Evolutionary conservation across 768 basidiomycete genomes (phyloP).

Genomic region (Pulveroboletus sp.): DNA sequence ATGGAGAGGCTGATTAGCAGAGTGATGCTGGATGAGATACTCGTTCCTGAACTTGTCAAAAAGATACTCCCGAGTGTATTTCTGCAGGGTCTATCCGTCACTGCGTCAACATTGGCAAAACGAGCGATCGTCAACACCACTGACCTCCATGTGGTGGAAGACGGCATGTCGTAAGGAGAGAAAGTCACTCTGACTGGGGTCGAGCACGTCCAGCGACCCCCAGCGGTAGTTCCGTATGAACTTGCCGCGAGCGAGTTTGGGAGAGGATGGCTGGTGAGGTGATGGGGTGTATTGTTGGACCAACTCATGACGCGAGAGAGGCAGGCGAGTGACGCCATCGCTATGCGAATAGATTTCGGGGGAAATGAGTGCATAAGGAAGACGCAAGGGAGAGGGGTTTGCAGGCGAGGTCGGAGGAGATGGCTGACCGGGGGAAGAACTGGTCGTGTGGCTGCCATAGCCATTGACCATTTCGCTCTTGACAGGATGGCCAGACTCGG

Average conservation of each 20-base stretch:
- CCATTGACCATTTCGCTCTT: constrained; percentile 52
- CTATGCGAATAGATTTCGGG: constrained; percentile 83
- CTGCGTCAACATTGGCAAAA: constrained; percentile 15
- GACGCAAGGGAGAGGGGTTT: constrained; percentile 53
- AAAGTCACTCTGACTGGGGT: constrained; percentile 79
- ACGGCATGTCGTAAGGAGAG: constrained; percentile 69
- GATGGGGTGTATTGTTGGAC: constrained; percentile 70
- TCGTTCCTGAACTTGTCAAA: constrained; percentile 72
- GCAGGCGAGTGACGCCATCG: constrained; percentile 62
- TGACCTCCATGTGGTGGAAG: constrained; percentile 86
- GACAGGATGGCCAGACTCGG: constrained; percentile 37
- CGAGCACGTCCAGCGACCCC: constrained; percentile 79
- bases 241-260: constrained; percentile 54
- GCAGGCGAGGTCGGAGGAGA: constrained; percentile 69
- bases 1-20: constrained; percentile 38
- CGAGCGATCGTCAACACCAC: constrained; percentile 20
- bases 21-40: constrained; percentile 49
- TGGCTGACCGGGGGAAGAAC: constrained; percentile 43
- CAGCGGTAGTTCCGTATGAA: constrained; percentile 75
- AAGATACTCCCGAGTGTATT: constrained; percentile 79
- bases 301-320: constrained; percentile 64
- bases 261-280: constrained; percentile 35
- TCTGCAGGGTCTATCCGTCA: constrained; percentile 65
- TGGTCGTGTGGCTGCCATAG: constrained; percentile 47
- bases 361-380: constrained; percentile 82